Evolutionary conservation across 2,329 filamentous ascomycete species (phyloP).

Genomic region (Daldinia sp.): DNA sequence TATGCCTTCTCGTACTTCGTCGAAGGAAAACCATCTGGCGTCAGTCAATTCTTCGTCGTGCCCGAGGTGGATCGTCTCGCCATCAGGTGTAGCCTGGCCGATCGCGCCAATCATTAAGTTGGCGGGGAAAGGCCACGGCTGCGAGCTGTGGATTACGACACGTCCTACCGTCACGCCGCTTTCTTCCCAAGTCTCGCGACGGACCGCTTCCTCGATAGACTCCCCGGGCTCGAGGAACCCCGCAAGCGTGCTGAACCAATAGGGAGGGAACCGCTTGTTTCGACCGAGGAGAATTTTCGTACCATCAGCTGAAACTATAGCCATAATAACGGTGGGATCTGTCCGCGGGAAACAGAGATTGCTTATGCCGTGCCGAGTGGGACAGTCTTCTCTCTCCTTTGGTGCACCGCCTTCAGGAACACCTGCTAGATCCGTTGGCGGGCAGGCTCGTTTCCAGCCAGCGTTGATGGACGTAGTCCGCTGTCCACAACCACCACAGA

Average conservation of each 20-base stretch:
- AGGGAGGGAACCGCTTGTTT: constrained; percentile 81
- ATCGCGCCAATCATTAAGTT: constrained; percentile 90
- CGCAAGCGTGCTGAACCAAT: constrained; percentile 91
- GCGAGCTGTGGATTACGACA: constrained; percentile 84
- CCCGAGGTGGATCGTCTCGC: constrained; percentile 83
- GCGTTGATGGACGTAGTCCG: constrained; percentile 82
- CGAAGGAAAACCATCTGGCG: constrained; percentile 87
- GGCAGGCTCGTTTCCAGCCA: constrained; percentile 84
- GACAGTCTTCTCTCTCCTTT: constrained; percentile 75
- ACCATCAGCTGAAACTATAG: constrained; percentile 84
- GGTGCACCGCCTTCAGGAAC: constrained; percentile 56
- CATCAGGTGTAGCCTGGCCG: constrained; percentile 81
- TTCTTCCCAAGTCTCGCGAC: constrained; percentile 89
- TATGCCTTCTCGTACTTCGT: constrained; percentile 83
- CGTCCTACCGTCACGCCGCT: constrained; percentile 80
- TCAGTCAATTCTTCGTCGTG: constrained; percentile 93
- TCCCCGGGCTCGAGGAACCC: constrained; percentile 89
- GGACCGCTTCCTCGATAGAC: constrained; percentile 85
- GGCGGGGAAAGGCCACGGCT: constrained; percentile 89
- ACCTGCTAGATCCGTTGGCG: constrained; percentile 72
- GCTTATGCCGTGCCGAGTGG: constrained; percentile 84
- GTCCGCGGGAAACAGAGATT: constrained; percentile 94
- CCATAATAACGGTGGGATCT: constrained; percentile 95
- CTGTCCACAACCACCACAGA: constrained; percentile 89
- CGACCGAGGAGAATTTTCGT: constrained; percentile 85